Evolutionary conservation across 2,329 filamentous ascomycete species (phyloP).

Genomic region (Fusarium nisikadoi): DNA sequence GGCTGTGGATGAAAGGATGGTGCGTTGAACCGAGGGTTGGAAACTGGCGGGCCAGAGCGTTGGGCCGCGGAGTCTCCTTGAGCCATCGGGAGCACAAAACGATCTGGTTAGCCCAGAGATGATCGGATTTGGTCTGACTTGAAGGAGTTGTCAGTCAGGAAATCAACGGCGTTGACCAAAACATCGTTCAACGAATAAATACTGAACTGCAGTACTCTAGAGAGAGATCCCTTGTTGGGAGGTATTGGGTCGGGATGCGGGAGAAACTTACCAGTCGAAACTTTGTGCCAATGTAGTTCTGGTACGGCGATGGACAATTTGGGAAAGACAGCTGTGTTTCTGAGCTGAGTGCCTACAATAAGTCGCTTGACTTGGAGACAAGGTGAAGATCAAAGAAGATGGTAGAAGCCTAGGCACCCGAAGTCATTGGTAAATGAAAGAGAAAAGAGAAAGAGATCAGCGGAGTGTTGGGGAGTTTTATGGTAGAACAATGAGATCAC

Average conservation of each 20-base stretch:
- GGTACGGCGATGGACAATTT: neutral
- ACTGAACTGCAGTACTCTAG: neutral
- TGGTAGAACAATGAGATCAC: neutral
- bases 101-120: neutral
- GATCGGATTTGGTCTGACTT: constrained; percentile 7
- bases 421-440: neutral
- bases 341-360: neutral
- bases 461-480: neutral
- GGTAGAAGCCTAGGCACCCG: neutral
- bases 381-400: neutral
- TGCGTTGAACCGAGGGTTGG: constrained; percentile 15
- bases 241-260: neutral
- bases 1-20: neutral
- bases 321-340: constrained; percentile 16
- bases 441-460: neutral
- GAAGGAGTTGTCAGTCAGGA: constrained; percentile 6
- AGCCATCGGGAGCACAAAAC: neutral
- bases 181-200: neutral
- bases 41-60: constrained; percentile 15
- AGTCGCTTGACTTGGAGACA: neutral
- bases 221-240: neutral
- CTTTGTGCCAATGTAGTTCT: neutral
- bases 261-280: constrained; percentile 18
- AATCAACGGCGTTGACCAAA: neutral
- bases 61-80: neutral